Evolutionary conservation across 2,329 filamentous ascomycete genomes (phyloP), one percentile per base, ranked within the genome.

Genomic region (Colletotrichum gigasporum): DNA sequence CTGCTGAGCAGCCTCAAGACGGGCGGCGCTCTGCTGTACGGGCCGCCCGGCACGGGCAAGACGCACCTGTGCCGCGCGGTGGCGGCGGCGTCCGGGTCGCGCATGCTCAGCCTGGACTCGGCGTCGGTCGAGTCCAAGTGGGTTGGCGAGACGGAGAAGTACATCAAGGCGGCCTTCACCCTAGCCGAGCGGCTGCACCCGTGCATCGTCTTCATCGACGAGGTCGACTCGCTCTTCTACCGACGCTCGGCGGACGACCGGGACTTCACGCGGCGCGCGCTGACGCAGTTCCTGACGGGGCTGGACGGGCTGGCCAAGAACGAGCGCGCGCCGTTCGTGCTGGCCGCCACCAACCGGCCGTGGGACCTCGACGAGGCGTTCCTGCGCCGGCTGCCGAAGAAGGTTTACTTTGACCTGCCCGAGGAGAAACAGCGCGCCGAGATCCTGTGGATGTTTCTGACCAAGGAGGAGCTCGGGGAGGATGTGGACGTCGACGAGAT

Each of bases 1-100:
- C n/a, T n/a, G n/a, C n/a, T n/a, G n/a, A n/a, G n/a, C n/a, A n/a
- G n/a, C n/a, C n/a, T n/a, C n/a, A n/a, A n/a, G n/a, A n/a, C n/a
- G n/a, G n/a, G n/a, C 1, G 71, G 71, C 1, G 69, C 69, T 5
- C n/a, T 74, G 3, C 68, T 74, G 5, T 74, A 70, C 39, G 72
- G 73, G 3, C 73, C 72, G 0, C 72, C 72, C 1, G 73, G 74
- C 2, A 74, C 73, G 2, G 73, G 73, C 11, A 75, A 75, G 66
- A 72, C 69, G 1, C 67, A 66, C 16, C 63, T 74, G 2, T 69
- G 68, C 37, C 62, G 67, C 7, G 71, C 37, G 1, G 34, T 74
- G 11, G 73, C 72, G 1, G 66, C 66, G 3, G 41, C 66, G 8
- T 61, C 66, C 1, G 58, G 62, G 1, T 59, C 20, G 20, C 70